Conservation (phyloP, 495 filamentous ascomycete species). For the Penicillium macrosclerotiorum region DNA sequence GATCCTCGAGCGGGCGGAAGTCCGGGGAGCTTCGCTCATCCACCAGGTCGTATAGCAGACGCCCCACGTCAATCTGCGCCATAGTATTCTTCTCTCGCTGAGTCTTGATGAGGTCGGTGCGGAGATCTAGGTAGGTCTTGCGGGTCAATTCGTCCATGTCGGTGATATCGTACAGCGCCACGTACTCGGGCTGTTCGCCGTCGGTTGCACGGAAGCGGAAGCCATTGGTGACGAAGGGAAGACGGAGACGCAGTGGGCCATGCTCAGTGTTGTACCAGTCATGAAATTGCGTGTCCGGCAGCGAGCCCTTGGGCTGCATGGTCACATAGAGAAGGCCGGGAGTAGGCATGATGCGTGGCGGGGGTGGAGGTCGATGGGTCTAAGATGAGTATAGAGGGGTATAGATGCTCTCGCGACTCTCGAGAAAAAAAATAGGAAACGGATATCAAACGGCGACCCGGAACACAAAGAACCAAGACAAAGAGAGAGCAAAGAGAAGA, state of each 20-base stretch:
- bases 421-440: too few relatives aligned
- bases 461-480: neutral
- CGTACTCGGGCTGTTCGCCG: conserved; percentile 57
- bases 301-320: conserved; percentile 65
- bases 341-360: conserved; percentile 43
- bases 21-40: conserved; percentile 47
- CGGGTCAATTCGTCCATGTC: conserved; percentile 66
- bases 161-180: conserved; percentile 78
- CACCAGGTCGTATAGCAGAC: conserved; percentile 66
- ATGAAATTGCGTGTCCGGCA: conserved; percentile 70
- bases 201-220: conserved; percentile 74
- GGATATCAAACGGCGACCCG: too few relatives aligned
- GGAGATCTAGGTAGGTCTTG: conserved; percentile 63
- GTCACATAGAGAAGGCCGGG: conserved; percentile 74
- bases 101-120: conserved; percentile 61
- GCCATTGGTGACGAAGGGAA: conserved; percentile 72
- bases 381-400: neutral
- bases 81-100: conserved; percentile 73
- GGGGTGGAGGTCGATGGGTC: neutral
- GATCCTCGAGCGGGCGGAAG: conserved; percentile 57
- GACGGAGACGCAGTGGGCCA: conserved; percentile 69
- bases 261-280: conserved; percentile 93
- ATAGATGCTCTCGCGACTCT: too few relatives aligned
- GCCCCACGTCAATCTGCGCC: conserved; percentile 68
- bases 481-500: neutral